Conservation (phyloP, 768 basidiomycete species). For the Boletus coccyginus region DNA sequence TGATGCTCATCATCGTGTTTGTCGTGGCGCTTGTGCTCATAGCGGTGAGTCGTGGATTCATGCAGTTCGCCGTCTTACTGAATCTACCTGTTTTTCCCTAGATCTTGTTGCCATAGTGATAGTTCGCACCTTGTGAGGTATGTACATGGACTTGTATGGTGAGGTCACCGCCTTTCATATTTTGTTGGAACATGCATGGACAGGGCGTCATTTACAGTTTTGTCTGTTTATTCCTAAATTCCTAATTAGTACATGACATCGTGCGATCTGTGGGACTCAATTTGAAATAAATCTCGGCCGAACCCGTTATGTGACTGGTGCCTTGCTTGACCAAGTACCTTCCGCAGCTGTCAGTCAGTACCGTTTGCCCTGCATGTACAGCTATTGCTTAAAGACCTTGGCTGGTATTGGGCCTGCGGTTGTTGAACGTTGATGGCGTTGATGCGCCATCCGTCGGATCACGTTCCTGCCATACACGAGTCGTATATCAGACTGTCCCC, state of each 20-base stretch:
- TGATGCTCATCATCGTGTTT: conserved; percentile 83
- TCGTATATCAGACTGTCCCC: neutral
- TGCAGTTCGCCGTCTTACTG: neutral
- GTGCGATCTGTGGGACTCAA: neutral
- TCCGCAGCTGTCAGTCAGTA: too few species aligned
- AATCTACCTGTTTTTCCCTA: conserved; percentile 1
- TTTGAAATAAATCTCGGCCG: neutral
- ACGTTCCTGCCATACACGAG: neutral
- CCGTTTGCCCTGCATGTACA: neutral
- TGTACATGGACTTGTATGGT: conserved; percentile 6
- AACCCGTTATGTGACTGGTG: neutral
- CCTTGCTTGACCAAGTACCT: neutral
- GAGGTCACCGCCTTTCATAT: conserved; percentile 1
- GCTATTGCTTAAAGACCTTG: neutral
- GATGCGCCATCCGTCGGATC: neutral
- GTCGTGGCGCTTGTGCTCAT: conserved; percentile 88
- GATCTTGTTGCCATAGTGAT: conserved; percentile 26
- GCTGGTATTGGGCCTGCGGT: too few species aligned
- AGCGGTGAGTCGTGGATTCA: conserved; percentile 63
- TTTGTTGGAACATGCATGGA: conserved; percentile 11
- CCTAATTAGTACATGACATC: conserved; percentile 6
- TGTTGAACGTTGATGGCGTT: too few species aligned
- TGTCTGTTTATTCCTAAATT: conserved; percentile 30
- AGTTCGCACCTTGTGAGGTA: neutral
- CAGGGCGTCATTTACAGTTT: conserved; percentile 8